phyloP scores from a whole-genome alignment of 306 rosid genomes.

The Carpinus fangiana region DNA sequence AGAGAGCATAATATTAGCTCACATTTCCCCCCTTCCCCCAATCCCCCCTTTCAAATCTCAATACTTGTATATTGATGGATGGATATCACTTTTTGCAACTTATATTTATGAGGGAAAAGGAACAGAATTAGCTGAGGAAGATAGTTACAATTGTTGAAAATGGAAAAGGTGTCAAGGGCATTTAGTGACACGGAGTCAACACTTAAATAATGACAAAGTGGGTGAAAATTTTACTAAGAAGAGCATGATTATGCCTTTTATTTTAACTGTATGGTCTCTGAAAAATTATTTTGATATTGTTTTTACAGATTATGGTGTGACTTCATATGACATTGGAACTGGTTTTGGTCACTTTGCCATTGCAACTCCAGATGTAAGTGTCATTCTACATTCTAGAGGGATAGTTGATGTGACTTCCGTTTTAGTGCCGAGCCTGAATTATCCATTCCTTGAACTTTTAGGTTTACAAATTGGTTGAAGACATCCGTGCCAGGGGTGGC shows the following conservation, averaged over 20 bases:
- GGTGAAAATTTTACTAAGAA: not conserved
- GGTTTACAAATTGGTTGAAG: slow-evolving; percentile 83
- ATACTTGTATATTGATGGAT: not conserved
- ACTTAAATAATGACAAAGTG: not conserved
- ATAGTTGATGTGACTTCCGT: slow-evolving; percentile 16
- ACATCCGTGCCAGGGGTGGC: slow-evolving; percentile 74
- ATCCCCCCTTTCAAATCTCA: not conserved
- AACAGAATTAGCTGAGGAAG: not conserved
- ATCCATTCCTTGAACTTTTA: slow-evolving; percentile 30
- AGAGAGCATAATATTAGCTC: not conserved
- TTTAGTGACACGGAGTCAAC: not conserved
- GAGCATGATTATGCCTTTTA: not conserved
- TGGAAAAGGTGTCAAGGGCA: not conserved
- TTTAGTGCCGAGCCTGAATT: slow-evolving; percentile 21
- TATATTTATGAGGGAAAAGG: not conserved
- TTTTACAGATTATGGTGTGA: slow-evolving; percentile 75
- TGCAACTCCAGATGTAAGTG: slow-evolving; percentile 78
- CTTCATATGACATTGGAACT: slow-evolving; percentile 82
- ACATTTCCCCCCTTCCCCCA: not conserved
- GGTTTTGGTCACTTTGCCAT: slow-evolving; percentile 97
- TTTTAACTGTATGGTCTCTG: slow-evolving; percentile 6
- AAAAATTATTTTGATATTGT: slow-evolving; percentile 9
- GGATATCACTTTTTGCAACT: not conserved
- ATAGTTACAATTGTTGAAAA: not conserved
- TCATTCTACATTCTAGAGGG: slow-evolving; percentile 8